Evolutionary conservation across 306 rosid genomes (phyloP), one percentile per base, ranked within the genome.

Genomic region (Albizia julibrissin): DNA sequence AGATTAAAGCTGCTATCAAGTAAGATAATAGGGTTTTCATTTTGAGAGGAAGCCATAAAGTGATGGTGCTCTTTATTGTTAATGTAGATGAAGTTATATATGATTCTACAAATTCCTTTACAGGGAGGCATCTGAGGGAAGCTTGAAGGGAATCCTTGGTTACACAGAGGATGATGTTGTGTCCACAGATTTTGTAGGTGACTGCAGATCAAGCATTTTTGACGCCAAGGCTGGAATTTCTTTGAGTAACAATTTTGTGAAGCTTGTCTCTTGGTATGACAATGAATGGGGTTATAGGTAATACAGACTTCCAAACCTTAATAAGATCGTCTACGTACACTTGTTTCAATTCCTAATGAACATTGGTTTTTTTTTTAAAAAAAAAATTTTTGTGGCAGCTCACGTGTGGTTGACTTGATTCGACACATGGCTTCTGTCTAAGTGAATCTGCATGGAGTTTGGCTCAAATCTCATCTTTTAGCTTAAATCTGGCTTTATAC

Each of bases 141-240:
- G 87, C 66, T 3, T 91, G 78, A 93, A 93, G 82, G 97, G 97
- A 8, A 87, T 93, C 66, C 87, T 93, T 79, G 97, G 97, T 46
- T 93, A 87, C 91, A 88, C 94, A 0, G 93, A 91, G 52, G 97
- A 92, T 14, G 97, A 93, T 89, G 94, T 93, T 22, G 97, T 93
- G 56, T 93, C 97, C 34, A 78, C 94, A 0, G 98, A 91, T 79
- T 93, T 91, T 66, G 46, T 91, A 67, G 98, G 98, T 75, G 97
- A 95, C 82, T 81, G 70, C 93, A 84, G 89, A 82, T 88, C 91
- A 69, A 88, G 91, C 86, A 88, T 88, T 39, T 86, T 86, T 40
- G 87, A 85, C 77, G 87, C 88, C 24, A 89, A 92, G 88, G 94
- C 94, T 47, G 92, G 92, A 46, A 92, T 90, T 87, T 88, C 91